A percentile compares a stretch with the other conserved stretches of the same genome.
phyloP scores from a whole-genome alignment of 1,284 basidiomycete genomes.

The Sphagnurus paluster region DNA sequence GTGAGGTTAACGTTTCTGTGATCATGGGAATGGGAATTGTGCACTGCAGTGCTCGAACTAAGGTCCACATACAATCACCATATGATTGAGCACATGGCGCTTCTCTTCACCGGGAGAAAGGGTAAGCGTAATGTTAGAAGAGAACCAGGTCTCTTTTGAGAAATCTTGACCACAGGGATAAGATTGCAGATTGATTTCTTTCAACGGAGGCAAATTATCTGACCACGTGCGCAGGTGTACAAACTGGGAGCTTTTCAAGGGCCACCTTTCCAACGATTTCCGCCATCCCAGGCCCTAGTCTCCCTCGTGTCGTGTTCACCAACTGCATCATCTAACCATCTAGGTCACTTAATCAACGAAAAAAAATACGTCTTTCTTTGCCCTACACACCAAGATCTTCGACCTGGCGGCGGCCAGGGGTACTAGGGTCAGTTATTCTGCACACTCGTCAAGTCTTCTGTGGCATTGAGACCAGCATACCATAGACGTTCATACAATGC shows the following conservation, averaged over 20 bases:
- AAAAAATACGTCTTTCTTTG: conserved; percentile 1
- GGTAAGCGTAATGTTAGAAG: neutral
- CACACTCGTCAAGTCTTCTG: conserved; percentile 1
- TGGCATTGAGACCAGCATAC: conserved; percentile 11
- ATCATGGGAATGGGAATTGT: too few relatives aligned
- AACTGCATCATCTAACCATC: too few relatives aligned
- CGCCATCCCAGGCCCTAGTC: conserved; percentile 10
- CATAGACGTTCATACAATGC: conserved; percentile 21
- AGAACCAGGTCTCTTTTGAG: conserved; percentile 2
- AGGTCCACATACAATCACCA: too few relatives aligned
- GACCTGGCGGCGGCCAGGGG: conserved; percentile 14
- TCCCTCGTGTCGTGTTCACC: neutral
- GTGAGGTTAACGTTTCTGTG: too few relatives aligned
- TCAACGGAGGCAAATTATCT: conserved; percentile 20
- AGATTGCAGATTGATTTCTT: conserved; percentile 10
- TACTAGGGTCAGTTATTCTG: conserved; percentile 17
- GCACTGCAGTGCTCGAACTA: too few relatives aligned
- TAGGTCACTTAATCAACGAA: too few relatives aligned
- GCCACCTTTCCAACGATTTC: conserved; percentile 14
- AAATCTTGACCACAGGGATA: neutral
- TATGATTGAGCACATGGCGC: too few relatives aligned
- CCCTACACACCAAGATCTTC: conserved; percentile 8
- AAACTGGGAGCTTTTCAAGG: conserved; percentile 14
- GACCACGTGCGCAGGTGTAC: conserved; percentile 20
- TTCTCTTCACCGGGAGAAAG: too few relatives aligned